Base-by-base conservation (phyloP, 495 filamentous ascomycete genomes). In the Cudoniella acicularis region DNA sequence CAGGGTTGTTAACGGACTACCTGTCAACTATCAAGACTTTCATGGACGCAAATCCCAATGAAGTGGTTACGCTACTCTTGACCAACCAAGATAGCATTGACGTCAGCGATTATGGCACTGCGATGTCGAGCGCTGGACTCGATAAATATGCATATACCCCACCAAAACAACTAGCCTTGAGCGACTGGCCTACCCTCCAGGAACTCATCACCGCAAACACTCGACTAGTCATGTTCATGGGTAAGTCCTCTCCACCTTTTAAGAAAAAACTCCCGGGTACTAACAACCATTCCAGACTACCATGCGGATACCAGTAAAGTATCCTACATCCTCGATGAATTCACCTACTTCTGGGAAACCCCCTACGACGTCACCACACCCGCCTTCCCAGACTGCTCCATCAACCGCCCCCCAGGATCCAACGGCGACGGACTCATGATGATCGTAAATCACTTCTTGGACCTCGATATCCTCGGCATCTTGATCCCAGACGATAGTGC, bases 381-480 rank as follows among this genome's bases (percentile, higher is more conserved):
- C 1, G 78, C 68, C 1, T 89, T 89, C 68, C 18, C 88, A 57
- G 73, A 75, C 51, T 92, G 89, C 67, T 73, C 67, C 1, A 80
- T 88, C 22, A 78, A 91, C 57, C 81, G 89, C 1, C 89, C 89
- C 16, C 86, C 90, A 0, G 77, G 79, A 3, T 69, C 92, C 55
- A 64, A 64, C 24, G 61, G 68, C 4, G 66, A 77, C 4, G 75
- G 79, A 3, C 76, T 87, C 49, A 78, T 96, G 77, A 95, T 95
- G 59, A 85, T 96, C 73, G 89, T 90, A 57, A 98, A 98, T 64
- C 93, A 98, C 70, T 96, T 96, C 68, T 74, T 96, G 22, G 95
- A 96, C 68, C 72, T 86, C 46, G 80, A 91, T 62, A 74, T 95
- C 27, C 78, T 75, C 30, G 64, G 91, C 42, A 68, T 94, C 62